Base-by-base conservation (phyloP, 148 eudicot species). In the Vaccinium macrocarpon region DNA sequence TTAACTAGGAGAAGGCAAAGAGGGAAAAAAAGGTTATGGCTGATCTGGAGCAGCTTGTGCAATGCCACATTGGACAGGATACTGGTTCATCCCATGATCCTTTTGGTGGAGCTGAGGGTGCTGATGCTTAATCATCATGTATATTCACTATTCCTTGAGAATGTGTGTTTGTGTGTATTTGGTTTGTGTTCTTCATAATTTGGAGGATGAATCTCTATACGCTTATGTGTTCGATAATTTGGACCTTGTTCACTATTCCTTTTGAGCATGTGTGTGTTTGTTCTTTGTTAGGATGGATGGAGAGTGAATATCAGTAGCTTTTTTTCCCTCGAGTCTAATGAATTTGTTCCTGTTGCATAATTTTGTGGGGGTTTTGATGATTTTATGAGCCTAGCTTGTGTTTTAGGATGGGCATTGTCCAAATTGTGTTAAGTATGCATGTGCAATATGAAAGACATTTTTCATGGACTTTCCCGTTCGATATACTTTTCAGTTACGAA, bases 1-100 rank as follows among this genome's bases (percentile, higher is more conserved):
- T 92, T 74, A 97, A 97, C 89, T 95, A 97, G 89, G 99, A 97
- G 90, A 94, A 95, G 87, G 91, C 98, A 0, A 97, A 97, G 83
- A 91, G 98, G 35, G 99, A 97, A 88, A 89, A 93, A 64, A 95
- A 93, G 91, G 99, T 97, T 86, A 97, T 97, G 99, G 85, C 98
- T 88, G 96, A 95, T 87, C 88, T 97, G 89, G 89, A 90, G 92
- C 89, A 98, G 83, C 89, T 97, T 79, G 99, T 97, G 82, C 90
- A 93, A 21, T 94, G 98, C 57, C 94, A 93, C 79, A 93, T 97
- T 83, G 98, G 99, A 46, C 85, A 92, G 87, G 96, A 93, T 80
- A 89, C 94, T 74, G 92, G 87, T 51, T 95, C 98, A 8, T 92
- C 93, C 81, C 98, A 95, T 64, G 98, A 97, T 86, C 98, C 99